Percentiles rank a stretch among this genome's conserved stretches.
These are phyloP conservation scores for Capsella bursapastoris DNA, from an alignment of 345 rosid species.

Conservation along the genomic window DNA sequence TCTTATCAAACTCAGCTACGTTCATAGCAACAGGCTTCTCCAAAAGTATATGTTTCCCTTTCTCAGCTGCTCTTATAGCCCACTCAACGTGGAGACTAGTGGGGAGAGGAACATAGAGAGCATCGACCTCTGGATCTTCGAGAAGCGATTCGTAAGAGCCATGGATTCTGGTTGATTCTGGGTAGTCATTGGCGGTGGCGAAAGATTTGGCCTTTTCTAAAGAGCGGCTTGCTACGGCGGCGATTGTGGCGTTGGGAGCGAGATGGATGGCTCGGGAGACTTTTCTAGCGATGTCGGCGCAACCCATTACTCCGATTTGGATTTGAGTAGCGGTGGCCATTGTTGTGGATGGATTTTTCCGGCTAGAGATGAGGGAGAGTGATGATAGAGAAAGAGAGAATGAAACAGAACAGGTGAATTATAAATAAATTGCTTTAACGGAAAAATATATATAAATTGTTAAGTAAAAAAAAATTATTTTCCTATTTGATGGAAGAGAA, in stretches of 20 bases:
- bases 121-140: constrained; percentile 76
- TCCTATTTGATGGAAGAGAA: too few species aligned
- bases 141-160: constrained; percentile 84
- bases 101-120: constrained; percentile 79
- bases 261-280: constrained; percentile 67
- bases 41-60: constrained; percentile 77
- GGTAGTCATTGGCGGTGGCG: constrained; percentile 69
- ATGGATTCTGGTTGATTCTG: constrained; percentile 61
- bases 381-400: not conserved
- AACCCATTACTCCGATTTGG: constrained; percentile 79
- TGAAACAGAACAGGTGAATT: not conserved
- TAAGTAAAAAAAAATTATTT: too few species aligned
- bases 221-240: constrained; percentile 79
- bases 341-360: constrained; percentile 3
- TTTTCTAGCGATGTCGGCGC: constrained; percentile 86
- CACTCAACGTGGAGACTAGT: constrained; percentile 79
- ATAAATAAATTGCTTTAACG: too few species aligned
- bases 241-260: constrained; percentile 72
- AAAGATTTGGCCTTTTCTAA: constrained; percentile 64
- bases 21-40: constrained; percentile 85
- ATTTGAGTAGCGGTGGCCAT: constrained; percentile 46
- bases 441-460: too few species aligned
- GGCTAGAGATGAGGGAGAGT: constrained; percentile 12
- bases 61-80: constrained; percentile 73
- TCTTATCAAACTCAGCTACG: constrained; percentile 68